phyloP scores from a whole-genome alignment of 805 yeast genomes.

The Ogataea corticis region DNA sequence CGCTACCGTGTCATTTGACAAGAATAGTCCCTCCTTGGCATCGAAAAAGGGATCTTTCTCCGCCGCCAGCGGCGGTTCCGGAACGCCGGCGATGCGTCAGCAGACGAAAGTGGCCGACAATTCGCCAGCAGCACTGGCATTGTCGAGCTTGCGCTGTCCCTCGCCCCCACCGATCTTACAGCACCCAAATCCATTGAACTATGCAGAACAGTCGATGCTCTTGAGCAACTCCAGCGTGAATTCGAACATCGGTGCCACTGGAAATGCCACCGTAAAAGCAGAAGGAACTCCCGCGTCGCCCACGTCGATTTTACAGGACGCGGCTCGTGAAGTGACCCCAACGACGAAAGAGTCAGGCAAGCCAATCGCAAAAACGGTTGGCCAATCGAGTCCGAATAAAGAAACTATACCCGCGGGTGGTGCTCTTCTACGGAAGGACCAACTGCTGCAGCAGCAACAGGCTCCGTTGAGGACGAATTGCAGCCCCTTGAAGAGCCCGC shows the following conservation, averaged over 20 bases:
- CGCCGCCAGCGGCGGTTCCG: constrained; percentile 1
- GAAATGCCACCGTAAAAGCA: not conserved
- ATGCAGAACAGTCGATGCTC: constrained; percentile 17
- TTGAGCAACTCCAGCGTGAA: constrained; percentile 13
- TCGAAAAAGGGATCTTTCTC: constrained; percentile 22
- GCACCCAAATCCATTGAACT: constrained; percentile 30
- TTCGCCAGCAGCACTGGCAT: constrained; percentile 56
- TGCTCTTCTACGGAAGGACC: constrained; percentile 33
- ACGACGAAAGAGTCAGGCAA: not conserved
- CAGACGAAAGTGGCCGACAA: constrained; percentile 13
- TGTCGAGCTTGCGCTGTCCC: constrained; percentile 62
- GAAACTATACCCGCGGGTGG: constrained; percentile 27
- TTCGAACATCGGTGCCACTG: constrained; percentile 1
- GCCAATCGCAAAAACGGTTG: too few species aligned
- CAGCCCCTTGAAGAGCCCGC: constrained; percentile 8
- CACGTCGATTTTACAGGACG: constrained; percentile 4
- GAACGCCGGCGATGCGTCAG: constrained; percentile 6
- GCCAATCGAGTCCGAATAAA: constrained; percentile 8
- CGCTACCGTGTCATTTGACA: constrained; percentile 21
- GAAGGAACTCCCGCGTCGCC: constrained; percentile 9
- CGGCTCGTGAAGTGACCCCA: constrained; percentile 1
- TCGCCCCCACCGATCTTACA: constrained; percentile 72
- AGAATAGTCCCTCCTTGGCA: constrained; percentile 16
- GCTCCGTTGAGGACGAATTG: not conserved
- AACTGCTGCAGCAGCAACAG: constrained; percentile 5